A percentile compares a stretch with the other conserved stretches of the same genome.
Conservation (phyloP, 352 stramenopile genomes). For the Globisporangium paroecandrum region DNA sequence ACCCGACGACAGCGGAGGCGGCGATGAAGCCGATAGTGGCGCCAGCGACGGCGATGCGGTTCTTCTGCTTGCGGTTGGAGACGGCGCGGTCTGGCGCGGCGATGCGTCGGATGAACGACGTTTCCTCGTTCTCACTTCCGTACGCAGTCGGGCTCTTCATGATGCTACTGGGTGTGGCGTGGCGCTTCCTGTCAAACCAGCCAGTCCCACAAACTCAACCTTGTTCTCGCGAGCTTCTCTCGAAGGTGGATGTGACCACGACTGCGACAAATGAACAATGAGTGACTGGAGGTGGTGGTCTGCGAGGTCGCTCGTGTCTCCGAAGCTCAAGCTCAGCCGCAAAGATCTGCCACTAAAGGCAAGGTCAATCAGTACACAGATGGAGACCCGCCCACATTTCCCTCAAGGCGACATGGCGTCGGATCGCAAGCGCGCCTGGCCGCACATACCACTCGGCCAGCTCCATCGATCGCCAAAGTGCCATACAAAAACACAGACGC, state of each 20-base stretch:
- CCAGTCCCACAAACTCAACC: not conserved
- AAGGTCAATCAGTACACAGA: too few relatives aligned
- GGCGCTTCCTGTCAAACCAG: not conserved
- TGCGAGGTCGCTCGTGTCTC: too few relatives aligned
- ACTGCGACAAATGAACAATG: slow-evolving; percentile 40
- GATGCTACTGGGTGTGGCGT: slow-evolving; percentile 9
- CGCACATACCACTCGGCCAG: too few relatives aligned
- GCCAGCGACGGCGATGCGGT: slow-evolving; percentile 35
- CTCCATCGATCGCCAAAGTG: too few relatives aligned
- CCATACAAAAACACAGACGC: too few relatives aligned
- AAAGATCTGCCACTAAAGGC: too few relatives aligned
- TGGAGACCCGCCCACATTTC: too few relatives aligned
- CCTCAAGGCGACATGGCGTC: too few relatives aligned
- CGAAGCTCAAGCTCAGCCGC: too few relatives aligned
- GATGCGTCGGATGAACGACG: slow-evolving; percentile 53
- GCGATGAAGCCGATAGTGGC: slow-evolving; percentile 38
- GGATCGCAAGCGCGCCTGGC: too few relatives aligned
- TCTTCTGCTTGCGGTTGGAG: slow-evolving; percentile 16
- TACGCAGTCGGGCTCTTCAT: slow-evolving; percentile 59
- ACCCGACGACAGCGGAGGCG: slow-evolving; percentile 37
- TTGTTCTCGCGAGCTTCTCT: slow-evolving; percentile 9
- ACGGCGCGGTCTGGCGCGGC: slow-evolving; percentile 33
- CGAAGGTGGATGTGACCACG: slow-evolving; percentile 23
- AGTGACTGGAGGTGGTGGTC: not conserved
- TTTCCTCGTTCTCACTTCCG: slow-evolving; percentile 58